phyloP scores from a whole-genome alignment of 257 asterid species.

The Solanum appendiculatum region DNA sequence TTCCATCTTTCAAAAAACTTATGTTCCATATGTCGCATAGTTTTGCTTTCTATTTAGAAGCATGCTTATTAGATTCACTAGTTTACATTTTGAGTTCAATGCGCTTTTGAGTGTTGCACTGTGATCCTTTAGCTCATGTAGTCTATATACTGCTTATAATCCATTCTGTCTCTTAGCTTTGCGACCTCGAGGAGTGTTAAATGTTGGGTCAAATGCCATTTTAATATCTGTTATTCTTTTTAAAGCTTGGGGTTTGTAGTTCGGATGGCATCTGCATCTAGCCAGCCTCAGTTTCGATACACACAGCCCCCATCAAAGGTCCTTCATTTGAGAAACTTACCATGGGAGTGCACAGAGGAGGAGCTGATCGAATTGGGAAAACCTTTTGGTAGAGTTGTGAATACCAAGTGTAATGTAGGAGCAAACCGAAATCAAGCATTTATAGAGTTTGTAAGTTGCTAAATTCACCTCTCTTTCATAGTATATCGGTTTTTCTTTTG shows the following conservation, averaged over 20 bases:
- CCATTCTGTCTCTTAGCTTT: not conserved
- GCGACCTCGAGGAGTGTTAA: not conserved
- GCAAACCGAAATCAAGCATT: constrained; percentile 96
- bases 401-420: constrained; percentile 97
- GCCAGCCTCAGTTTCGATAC: constrained; percentile 95
- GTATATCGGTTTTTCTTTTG: not conserved
- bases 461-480: not conserved
- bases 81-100: not conserved
- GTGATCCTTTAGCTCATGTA: not conserved
- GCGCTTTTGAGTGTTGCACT: not conserved
- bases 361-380: constrained; percentile 87
- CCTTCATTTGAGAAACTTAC: constrained; percentile 91
- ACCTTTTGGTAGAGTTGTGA: constrained; percentile 94
- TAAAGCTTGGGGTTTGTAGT: not conserved
- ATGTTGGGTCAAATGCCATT: not conserved
- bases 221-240: not conserved
- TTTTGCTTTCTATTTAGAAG: not conserved
- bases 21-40: not conserved
- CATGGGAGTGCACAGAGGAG: constrained; percentile 98
- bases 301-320: constrained; percentile 98
- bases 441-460: constrained; percentile 77
- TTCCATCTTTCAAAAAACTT: not conserved
- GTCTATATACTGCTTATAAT: not conserved
- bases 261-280: constrained; percentile 80
- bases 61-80: not conserved